These are phyloP conservation scores for Alternaria sp. DNA, from an alignment of 2,329 filamentous ascomycete species.

Conservation along the genomic window DNA sequence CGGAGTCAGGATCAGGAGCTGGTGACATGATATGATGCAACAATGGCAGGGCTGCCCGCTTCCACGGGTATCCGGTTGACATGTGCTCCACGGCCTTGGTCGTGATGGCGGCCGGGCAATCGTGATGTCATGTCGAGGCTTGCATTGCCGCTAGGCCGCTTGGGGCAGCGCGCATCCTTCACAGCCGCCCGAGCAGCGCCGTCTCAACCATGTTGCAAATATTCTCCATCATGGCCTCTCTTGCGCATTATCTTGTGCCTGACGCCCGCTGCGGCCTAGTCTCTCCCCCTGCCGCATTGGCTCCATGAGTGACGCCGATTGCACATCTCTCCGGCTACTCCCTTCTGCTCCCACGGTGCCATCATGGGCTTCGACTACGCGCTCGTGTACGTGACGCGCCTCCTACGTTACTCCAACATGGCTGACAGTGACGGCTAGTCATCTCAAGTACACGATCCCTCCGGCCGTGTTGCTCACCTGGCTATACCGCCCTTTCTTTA, in stretches of 20 bases:
- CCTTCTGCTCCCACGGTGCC: constrained; percentile 13
- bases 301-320: constrained; percentile 18
- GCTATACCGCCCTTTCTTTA: constrained; percentile 67
- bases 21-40: constrained; percentile 22
- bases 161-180: constrained; percentile 14
- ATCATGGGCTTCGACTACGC: constrained; percentile 68
- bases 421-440: constrained; percentile 52
- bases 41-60: background rate
- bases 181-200: background rate
- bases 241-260: constrained; percentile 12
- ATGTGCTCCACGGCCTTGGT: background rate
- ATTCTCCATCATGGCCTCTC: constrained; percentile 11
- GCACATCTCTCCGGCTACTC: constrained; percentile 17
- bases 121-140: constrained; percentile 38
- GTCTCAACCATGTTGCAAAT: constrained; percentile 1
- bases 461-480: constrained; percentile 65
- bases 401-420: background rate
- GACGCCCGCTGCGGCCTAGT: constrained; percentile 26
- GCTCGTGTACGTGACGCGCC: constrained; percentile 60
- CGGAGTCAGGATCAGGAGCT: background rate
- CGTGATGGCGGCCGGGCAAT: constrained; percentile 19
- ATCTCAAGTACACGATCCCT: constrained; percentile 72
- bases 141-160: constrained; percentile 19
- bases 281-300: constrained; percentile 22
- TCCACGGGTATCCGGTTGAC: background rate